phyloP scores from a whole-genome alignment of 2,329 filamentous ascomycete species.

The Fusarium musae region DNA sequence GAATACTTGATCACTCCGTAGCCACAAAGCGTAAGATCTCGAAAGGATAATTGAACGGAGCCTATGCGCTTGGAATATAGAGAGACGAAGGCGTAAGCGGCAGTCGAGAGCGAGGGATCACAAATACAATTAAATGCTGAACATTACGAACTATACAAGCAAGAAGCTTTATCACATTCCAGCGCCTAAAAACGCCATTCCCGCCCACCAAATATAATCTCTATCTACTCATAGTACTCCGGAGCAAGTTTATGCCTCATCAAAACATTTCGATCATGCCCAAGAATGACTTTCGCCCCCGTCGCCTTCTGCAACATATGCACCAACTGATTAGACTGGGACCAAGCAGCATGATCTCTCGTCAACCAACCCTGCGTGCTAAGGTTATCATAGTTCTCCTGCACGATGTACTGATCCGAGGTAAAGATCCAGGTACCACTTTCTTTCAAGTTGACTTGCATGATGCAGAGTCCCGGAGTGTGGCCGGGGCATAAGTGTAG shows the following conservation, averaged over 20 bases:
- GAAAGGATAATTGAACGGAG: too few species aligned
- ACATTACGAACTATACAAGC: too few species aligned
- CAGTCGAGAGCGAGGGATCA: too few species aligned
- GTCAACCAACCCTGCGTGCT: not conserved
- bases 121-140: too few species aligned
- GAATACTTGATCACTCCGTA: not conserved
- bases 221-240: not conserved
- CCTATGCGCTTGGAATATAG: too few species aligned
- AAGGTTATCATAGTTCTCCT: not conserved
- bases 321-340: not conserved
- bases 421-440: not conserved
- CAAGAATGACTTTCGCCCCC: fast-evolving
- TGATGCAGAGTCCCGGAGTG: not conserved
- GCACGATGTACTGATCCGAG: not conserved
- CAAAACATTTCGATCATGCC: not conserved
- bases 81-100: too few species aligned
- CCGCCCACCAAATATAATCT: fast-evolving
- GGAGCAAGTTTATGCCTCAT: not conserved
- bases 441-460: not conserved
- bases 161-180: not conserved
- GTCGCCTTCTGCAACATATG: not conserved
- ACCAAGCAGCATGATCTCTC: not conserved
- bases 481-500: fast-evolving
- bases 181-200: not conserved
- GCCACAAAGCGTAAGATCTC: too few species aligned